These are phyloP conservation scores for Pichia thaimueangensis DNA, from an alignment of 805 yeast genomes.

Conservation along the genomic window DNA sequence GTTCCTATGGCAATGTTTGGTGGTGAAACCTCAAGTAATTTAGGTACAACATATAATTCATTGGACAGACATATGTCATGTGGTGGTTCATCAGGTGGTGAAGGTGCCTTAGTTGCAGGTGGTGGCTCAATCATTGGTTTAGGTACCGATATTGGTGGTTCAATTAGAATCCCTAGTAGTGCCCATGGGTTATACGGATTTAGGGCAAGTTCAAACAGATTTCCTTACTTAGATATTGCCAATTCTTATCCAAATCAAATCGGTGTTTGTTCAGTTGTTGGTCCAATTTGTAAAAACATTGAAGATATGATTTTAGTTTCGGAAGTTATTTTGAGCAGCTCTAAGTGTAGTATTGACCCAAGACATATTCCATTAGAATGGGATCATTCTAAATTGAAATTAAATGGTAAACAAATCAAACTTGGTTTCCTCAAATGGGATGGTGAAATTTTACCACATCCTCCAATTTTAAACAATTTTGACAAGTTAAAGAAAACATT, in stretches of 20 bases:
- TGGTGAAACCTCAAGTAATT: conserved; percentile 35
- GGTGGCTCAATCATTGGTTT: conserved; percentile 31
- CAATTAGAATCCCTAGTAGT: conserved; percentile 30
- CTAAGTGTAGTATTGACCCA: conserved; percentile 47
- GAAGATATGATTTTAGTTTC: conserved; percentile 33
- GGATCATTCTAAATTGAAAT: conserved; percentile 24
- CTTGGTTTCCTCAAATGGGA: conserved; percentile 44
- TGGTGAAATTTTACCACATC: conserved; percentile 43
- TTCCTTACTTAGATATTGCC: conserved; percentile 27
- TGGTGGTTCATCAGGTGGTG: conserved; percentile 45
- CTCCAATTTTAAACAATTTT: conserved; percentile 46
- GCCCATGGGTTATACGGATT: conserved; percentile 32
- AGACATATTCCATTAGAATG: conserved; percentile 46
- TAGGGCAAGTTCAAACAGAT: conserved; percentile 31
- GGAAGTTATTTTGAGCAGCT: conserved; percentile 31
- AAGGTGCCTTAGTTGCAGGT: conserved; percentile 32
- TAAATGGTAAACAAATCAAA: conserved; percentile 27
- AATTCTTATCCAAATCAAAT: conserved; percentile 31
- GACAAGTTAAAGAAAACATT: conserved; percentile 24
- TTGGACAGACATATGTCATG: conserved; percentile 32
- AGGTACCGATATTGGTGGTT: conserved; percentile 37
- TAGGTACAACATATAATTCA: conserved; percentile 34
- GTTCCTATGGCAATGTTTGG: conserved; percentile 41
- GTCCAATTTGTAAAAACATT: conserved; percentile 29
- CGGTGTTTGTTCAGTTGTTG: conserved; percentile 30